Evolutionary conservation across 768 basidiomycete species (phyloP), one percentile per base, ranked within the genome.

Genomic region (Lentinula guzmanii): DNA sequence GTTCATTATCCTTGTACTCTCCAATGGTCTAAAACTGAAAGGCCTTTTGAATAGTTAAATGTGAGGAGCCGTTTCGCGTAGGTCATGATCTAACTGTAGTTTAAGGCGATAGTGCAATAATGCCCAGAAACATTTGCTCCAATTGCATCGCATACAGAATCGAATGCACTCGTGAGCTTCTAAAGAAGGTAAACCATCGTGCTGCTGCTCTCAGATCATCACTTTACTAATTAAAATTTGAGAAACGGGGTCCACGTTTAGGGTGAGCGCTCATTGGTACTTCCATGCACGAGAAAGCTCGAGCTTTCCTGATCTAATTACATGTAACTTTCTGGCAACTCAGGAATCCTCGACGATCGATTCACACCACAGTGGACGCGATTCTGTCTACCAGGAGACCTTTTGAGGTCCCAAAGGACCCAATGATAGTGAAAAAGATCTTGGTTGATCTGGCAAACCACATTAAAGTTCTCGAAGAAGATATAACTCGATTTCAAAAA

Each of bases 171-270:
- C 16, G 58, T 51, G 21, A 4, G 21, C 57, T 31, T 45, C 16
- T 31, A 16, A 53, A 15, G 35, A 46, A 46, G 57, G 43, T 35
- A 48, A 8, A 21, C n/a, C 6, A 16, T 9, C 8, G 37, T 2
- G 9, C 5, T 9, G 8, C 9, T n/a, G n/a, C n/a, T 24, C 10
- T 46, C 46, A 24, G 24, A 59, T 59, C 21, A 11, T 35, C 10
- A 24, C 10, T 39, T n/a, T 8, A 52, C 18, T 39, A 7, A 58
- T n/a, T 45, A 46, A 3, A 45, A 48, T 50, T 24, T 10, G 9
- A 78, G 76, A 79, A 79, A 68, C 74, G 78, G 46, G 77, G 77
- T 41, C 76, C 74, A 18, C 74, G 73, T 0, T 71, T 72, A 64
- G 74, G 74, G 74, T 74, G 31, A 52, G 43, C 41, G 28, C 28